Conservation (phyloP, 2,329 filamentous ascomycete genomes). For the Penicillium sp. region DNA sequence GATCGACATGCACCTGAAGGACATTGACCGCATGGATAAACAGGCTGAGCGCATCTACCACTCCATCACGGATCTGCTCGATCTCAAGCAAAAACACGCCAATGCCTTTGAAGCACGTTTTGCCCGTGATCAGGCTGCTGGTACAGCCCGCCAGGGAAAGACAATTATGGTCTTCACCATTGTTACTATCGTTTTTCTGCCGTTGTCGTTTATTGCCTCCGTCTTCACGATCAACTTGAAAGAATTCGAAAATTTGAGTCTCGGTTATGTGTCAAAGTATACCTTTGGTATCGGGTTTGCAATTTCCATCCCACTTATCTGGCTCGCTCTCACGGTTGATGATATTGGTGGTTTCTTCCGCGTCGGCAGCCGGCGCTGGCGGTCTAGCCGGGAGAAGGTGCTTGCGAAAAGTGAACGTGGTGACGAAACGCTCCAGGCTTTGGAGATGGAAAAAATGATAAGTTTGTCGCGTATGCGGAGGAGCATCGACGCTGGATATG, state of each 20-base stretch:
- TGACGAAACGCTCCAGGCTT: constrained; percentile 9
- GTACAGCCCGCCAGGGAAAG: constrained; percentile 57
- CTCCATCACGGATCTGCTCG: constrained; percentile 61
- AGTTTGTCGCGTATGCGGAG: constrained; percentile 23
- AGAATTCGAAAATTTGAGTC: constrained; percentile 47
- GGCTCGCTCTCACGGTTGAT: constrained; percentile 48
- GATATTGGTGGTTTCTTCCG: constrained; percentile 37
- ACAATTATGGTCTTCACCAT: constrained; percentile 61
- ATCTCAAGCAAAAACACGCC: constrained; percentile 68
- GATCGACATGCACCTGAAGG: constrained; percentile 58
- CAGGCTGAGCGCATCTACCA: constrained; percentile 61
- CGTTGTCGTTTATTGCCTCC: constrained; percentile 55
- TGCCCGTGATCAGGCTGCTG: constrained; percentile 57
- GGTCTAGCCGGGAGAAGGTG: constrained; percentile 13
- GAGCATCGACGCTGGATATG: constrained; percentile 28
- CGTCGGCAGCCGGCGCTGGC: constrained; percentile 27
- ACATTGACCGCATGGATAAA: constrained; percentile 63
- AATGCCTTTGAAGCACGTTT: constrained; percentile 65
- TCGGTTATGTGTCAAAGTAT: constrained; percentile 55
- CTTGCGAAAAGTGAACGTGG: not conserved
- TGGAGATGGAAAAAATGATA: constrained; percentile 29
- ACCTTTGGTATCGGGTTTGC: constrained; percentile 56
- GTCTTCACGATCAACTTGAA: constrained; percentile 56
- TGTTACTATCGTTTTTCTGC: constrained; percentile 58
- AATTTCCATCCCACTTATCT: constrained; percentile 52